These are phyloP conservation scores for Cenchrus americanus DNA, from an alignment of 176 grass and related monocot species.

Conservation along the genomic window DNA sequence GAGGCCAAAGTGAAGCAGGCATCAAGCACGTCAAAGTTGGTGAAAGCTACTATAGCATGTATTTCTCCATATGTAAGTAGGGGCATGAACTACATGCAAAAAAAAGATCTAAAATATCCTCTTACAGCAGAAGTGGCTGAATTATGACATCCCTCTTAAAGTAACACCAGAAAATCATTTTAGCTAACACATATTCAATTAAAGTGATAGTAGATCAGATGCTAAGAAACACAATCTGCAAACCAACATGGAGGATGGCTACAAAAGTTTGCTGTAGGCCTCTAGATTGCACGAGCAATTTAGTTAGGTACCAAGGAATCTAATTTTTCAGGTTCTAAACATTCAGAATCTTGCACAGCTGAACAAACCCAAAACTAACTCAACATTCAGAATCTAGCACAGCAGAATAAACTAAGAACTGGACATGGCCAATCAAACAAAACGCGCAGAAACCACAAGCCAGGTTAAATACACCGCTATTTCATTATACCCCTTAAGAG, in stretches of 20 bases:
- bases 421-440: not conserved
- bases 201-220: not conserved
- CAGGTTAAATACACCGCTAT: not conserved
- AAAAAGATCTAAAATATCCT: not conserved
- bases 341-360: not conserved
- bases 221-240: too few species aligned
- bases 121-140: not conserved
- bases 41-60: slow-evolving; percentile 9
- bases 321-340: not conserved
- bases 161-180: not conserved
- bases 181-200: not conserved
- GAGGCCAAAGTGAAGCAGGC: not conserved
- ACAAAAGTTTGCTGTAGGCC: not conserved
- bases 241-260: not conserved
- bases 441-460: not conserved
- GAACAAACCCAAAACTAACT: not conserved
- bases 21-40: slow-evolving; percentile 25
- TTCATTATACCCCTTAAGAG: not conserved
- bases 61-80: not conserved
- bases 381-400: not conserved
- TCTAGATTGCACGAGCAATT: not conserved
- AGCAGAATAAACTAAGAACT: not conserved
- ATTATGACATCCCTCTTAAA: not conserved
- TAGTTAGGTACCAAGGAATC: not conserved
- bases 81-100: not conserved